phyloP scores from a whole-genome alignment of 1,284 basidiomycete species.

The Volvariella surrecta region DNA sequence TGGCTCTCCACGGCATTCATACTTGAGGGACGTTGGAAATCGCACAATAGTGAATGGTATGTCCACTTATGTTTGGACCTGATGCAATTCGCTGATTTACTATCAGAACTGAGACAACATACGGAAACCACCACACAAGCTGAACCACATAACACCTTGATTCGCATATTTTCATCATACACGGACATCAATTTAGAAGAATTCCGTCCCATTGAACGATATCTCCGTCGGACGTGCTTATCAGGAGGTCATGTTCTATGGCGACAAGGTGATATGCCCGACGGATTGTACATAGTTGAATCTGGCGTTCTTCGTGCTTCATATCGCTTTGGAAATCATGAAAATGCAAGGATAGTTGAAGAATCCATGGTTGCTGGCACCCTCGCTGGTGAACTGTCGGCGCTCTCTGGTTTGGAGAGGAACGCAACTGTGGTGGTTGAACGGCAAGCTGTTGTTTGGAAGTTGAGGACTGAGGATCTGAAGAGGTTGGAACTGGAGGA shows the following conservation, averaged over 20 bases:
- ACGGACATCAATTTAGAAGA: slow-evolving; percentile 38
- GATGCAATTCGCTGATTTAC: not conserved
- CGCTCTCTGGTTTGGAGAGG: slow-evolving; percentile 64
- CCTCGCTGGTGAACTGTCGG: slow-evolving; percentile 82
- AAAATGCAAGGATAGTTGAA: slow-evolving; percentile 47
- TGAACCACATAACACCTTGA: slow-evolving; percentile 60
- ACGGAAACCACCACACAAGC: slow-evolving; percentile 15
- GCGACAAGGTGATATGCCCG: slow-evolving; percentile 65
- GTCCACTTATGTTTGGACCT: slow-evolving; percentile 9
- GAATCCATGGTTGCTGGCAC: slow-evolving; percentile 93
- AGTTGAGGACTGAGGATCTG: slow-evolving; percentile 51
- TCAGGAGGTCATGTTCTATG: slow-evolving; percentile 65
- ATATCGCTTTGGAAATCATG: slow-evolving; percentile 67
- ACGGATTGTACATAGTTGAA: slow-evolving; percentile 84
- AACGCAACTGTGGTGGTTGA: slow-evolving; percentile 88
- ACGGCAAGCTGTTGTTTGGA: slow-evolving; percentile 71
- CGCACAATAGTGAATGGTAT: slow-evolving; percentile 55
- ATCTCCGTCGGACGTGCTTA: slow-evolving; percentile 60
- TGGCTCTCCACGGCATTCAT: slow-evolving; percentile 68
- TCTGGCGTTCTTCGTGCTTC: slow-evolving; percentile 75
- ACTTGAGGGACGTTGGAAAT: slow-evolving; percentile 74
- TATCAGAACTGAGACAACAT: not conserved
- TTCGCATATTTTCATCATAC: slow-evolving; percentile 72
- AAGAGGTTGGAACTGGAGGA: slow-evolving; percentile 54
- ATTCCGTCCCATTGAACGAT: slow-evolving; percentile 55